phyloP scores from a whole-genome alignment of 805 yeast species.

The Naumovozyma baii region DNA sequence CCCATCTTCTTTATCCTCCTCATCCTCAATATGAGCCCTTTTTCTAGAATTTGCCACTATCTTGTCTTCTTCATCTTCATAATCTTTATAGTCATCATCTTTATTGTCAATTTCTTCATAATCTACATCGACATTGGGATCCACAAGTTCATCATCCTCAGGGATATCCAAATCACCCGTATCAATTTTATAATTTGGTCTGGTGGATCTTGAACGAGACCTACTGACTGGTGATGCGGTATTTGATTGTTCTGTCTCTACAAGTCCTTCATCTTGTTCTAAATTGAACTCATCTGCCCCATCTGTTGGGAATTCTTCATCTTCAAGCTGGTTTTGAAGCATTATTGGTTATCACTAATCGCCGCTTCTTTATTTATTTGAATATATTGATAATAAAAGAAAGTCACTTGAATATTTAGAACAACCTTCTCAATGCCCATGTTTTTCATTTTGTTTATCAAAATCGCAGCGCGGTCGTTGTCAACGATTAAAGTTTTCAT shows the following conservation, averaged over 20 bases:
- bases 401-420: too few relatives aligned
- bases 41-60: slow-evolving; percentile 4
- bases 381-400: too few relatives aligned
- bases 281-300: background rate
- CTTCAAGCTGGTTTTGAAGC: too few relatives aligned
- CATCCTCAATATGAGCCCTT: slow-evolving; percentile 19
- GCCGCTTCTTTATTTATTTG: too few relatives aligned
- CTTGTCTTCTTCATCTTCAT: slow-evolving; percentile 15
- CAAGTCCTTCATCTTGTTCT: background rate
- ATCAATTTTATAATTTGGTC: slow-evolving; percentile 24
- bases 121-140: slow-evolving; percentile 19
- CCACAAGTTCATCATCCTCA: slow-evolving; percentile 15
- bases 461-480: background rate
- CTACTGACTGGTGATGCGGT: slow-evolving; percentile 5
- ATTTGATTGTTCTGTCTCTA: too few relatives aligned
- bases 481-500: background rate
- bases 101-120: slow-evolving; percentile 25
- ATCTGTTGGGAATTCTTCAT: too few relatives aligned
- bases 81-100: slow-evolving; percentile 22
- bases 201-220: slow-evolving; percentile 15
- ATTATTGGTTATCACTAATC: too few relatives aligned
- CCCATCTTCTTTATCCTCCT: slow-evolving; percentile 16
- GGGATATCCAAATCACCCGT: slow-evolving; percentile 26
- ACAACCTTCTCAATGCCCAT: too few relatives aligned
- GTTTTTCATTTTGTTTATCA: background rate